Percentiles rank a stretch among this genome's conserved stretches.
Conservation (phyloP, 805 yeast genomes). For the Candida anglica region DNA sequence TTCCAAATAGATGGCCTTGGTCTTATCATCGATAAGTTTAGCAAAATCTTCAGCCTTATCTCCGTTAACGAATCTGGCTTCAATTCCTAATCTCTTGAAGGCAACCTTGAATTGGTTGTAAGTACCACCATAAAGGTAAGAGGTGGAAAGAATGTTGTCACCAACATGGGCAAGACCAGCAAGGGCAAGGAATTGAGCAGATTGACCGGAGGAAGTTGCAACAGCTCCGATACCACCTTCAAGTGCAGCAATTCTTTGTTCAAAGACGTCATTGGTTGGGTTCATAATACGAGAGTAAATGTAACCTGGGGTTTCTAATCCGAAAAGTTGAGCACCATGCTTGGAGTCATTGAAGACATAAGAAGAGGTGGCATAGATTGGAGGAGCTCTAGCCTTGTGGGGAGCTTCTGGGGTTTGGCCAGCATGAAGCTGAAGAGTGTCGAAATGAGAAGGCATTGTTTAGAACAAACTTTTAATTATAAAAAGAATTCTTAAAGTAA, state of each 20-base stretch:
- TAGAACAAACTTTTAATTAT: background rate
- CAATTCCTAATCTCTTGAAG: slow-evolving; percentile 84
- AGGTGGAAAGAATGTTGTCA: slow-evolving; percentile 84
- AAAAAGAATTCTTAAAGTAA: background rate
- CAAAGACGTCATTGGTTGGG: slow-evolving; percentile 91
- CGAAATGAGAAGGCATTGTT: slow-evolving; percentile 66
- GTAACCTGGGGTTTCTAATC: slow-evolving; percentile 77
- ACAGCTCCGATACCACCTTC: slow-evolving; percentile 92
- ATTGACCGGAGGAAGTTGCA: slow-evolving; percentile 93
- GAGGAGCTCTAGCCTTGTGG: slow-evolving; percentile 81
- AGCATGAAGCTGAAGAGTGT: slow-evolving; percentile 91
- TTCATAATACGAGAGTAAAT: slow-evolving; percentile 88
- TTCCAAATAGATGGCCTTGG: slow-evolving; percentile 88
- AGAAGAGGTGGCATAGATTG: slow-evolving; percentile 89
- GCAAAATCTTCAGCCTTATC: slow-evolving; percentile 74
- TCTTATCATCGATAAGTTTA: slow-evolving; percentile 70
- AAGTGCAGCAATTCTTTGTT: slow-evolving; percentile 85
- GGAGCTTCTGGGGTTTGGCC: slow-evolving; percentile 76
- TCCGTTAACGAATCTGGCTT: slow-evolving; percentile 80
- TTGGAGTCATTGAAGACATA: slow-evolving; percentile 83
- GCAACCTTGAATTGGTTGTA: slow-evolving; percentile 93
- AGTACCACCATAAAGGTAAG: slow-evolving; percentile 92
- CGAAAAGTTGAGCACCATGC: slow-evolving; percentile 90
- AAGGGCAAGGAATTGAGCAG: slow-evolving; percentile 86
- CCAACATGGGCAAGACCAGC: slow-evolving; percentile 83